Evolutionary conservation across 306 rosid genomes (phyloP), one percentile per base, ranked within the genome.

Genomic region (Chamaecrista fasciculata): DNA sequence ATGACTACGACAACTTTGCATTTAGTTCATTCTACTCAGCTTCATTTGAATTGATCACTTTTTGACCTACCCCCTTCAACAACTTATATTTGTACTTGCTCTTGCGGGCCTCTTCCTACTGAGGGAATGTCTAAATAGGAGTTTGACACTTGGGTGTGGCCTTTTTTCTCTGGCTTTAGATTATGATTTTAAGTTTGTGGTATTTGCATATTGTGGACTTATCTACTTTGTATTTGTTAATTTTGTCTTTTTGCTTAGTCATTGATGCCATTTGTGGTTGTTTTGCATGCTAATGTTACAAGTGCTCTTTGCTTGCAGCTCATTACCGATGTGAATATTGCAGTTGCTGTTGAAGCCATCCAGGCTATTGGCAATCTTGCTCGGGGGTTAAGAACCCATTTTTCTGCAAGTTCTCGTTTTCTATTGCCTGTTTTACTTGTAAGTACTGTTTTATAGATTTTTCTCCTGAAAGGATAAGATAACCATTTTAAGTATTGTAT

Each of bases 331-430:
- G 99, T 95, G 76, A 95, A 95, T 83, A 95, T 95, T 43, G 99
- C 99, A 62, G 99, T 95, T 77, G 97, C 99, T 59, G 97, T 95
- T 83, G 99, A 95, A 82, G 96, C 99, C 50, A 68, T 95, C 74
- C 99, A 91, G 90, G 99, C 99, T 73, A 71, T 95, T 75, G 96
- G 99, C 76, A 95, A 91, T 76, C 97, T 95, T 81, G 94, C 97
- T 62, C 80, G 86, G 67, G 99, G 99, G 49, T 80, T 95, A 69
- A 84, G 99, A 71, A 85, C 91, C 37, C 76, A 95, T 71, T 95
- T 95, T 81, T 91, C 99, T 68, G 95, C 83, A 8, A 91, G 99
- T 82, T 95, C 96, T 50, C 96, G 99, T 61, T 95, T 95, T 70
- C 46, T 95, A 75, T 83, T 95, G 86, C 97, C 99, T 59, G 84